Evolutionary conservation across 2,329 filamentous ascomycete species (phyloP).

Genomic region (Raffaelea arxii): DNA sequence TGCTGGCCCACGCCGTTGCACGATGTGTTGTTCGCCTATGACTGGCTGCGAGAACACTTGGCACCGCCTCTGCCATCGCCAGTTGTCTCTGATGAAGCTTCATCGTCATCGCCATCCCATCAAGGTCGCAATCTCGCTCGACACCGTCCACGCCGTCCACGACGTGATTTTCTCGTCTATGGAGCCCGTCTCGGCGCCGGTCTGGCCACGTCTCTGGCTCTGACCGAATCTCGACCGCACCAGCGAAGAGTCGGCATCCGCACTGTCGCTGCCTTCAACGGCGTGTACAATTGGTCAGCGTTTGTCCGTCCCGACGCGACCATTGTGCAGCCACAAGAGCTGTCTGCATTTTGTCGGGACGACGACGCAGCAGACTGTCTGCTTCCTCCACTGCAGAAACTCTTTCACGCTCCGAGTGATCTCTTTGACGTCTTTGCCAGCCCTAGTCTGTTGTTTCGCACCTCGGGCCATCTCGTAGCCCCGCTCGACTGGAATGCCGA

Average conservation of each 20-base stretch:
- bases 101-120: too few species aligned
- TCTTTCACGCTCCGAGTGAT: conserved; percentile 39
- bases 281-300: conserved; percentile 55
- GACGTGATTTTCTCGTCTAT: conserved; percentile 38
- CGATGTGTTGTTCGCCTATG: conserved; percentile 44
- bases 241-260: conserved; percentile 36
- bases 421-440: conserved; percentile 53
- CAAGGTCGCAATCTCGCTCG: neutral
- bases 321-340: too few species aligned
- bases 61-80: conserved; percentile 18
- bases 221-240: conserved; percentile 47
- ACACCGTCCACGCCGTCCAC: conserved; percentile 11
- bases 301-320: conserved; percentile 26
- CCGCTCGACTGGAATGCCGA: conserved; percentile 17
- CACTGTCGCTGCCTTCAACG: conserved; percentile 47
- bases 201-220: conserved; percentile 44
- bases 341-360: conserved; percentile 7
- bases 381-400: conserved; percentile 10
- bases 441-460: conserved; percentile 48
- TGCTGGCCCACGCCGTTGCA: conserved; percentile 49
- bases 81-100: neutral
- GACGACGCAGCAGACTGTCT: conserved; percentile 26
- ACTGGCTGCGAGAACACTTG: conserved; percentile 39
- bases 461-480: conserved; percentile 36
- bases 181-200: conserved; percentile 49